Base-by-base conservation (phyloP, 1,284 basidiomycete genomes). In the Ganoderma multipileum region DNA sequence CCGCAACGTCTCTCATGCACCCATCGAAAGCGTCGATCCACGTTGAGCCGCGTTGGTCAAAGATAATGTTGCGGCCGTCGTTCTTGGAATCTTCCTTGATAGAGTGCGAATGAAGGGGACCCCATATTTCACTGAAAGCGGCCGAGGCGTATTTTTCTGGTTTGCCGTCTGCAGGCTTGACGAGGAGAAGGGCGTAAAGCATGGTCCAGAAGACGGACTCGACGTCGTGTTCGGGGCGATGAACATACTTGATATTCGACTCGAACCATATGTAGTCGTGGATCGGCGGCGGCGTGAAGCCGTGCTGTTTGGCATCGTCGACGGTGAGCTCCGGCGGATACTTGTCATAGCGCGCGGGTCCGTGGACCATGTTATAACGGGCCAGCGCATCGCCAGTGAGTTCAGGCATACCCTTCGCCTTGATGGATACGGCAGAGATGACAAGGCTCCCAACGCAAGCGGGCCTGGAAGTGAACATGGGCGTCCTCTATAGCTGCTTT, bases 181-280 rank as follows among this genome's bases (percentile, higher is more conserved):
- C 58, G 12, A 39, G 36, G 18, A 60, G 58, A n/a, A 60, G 38
- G 1, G 23, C 58, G 38, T 26, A 41, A 7, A 60, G 36, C n/a
- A 60, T 38, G 23, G 58, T 9, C 58, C 58, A 60, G 38, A 39
- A 60, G 20, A 60, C 23, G 2, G 58, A 60, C 18, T 60, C 58
- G 23, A 60, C 58, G 39, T 60, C 58, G 58, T 60, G 39, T 42
- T 60, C 58, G 38, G 58, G 36, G n/a, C 58, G 58, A 26, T 28
- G 58, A 36, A 41, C 14, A 23, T 14, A 60, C 14, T n/a, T 5
- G 18, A 39, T 11, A 26, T 39, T 11, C 36, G 39, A 8, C 36
- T 38, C 7, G 38, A 26, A 26, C 2, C 2, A 2, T 23, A 5
- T 20, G 18, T 11, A 8, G 50, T 33, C 33, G 23, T 16, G 11